phyloP scores from a whole-genome alignment of 1,284 basidiomycete species.

The Malassezia psittaci region DNA sequence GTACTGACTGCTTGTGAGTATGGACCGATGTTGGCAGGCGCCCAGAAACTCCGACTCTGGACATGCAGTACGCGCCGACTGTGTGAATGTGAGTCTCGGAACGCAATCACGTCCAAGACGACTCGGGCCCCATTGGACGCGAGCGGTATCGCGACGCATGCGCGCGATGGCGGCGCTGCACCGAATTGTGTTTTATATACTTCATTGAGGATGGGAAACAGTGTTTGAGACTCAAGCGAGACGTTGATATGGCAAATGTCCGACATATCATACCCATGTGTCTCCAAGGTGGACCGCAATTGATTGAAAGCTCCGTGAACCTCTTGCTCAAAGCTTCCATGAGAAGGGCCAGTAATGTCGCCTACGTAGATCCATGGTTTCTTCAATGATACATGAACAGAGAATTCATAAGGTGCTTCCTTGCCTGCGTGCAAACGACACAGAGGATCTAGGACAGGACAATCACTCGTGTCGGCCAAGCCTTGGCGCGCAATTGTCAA shows the following conservation, averaged over 20 bases:
- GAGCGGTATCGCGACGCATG: conserved; percentile 64
- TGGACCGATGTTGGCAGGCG: conserved; percentile 95
- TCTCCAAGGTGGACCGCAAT: background rate
- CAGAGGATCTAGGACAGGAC: no score
- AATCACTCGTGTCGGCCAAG: background rate
- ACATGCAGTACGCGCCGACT: conserved; percentile 66
- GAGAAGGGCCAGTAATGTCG: background rate
- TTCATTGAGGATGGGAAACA: conserved; percentile 35
- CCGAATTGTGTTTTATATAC: conserved; percentile 75
- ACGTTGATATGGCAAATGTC: conserved; percentile 71
- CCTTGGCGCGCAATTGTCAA: background rate
- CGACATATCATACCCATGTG: conserved; percentile 34
- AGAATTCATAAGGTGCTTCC: background rate
- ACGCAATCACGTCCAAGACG: conserved; percentile 1
- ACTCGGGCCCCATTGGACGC: background rate
- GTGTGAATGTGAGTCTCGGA: conserved; percentile 4
- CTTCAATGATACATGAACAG: background rate
- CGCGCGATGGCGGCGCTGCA: conserved; percentile 78
- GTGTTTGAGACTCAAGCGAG: conserved; percentile 55
- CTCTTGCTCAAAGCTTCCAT: background rate
- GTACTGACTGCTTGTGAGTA: conserved; percentile 87
- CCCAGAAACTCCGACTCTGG: conserved; percentile 93
- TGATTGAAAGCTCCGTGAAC: conserved; percentile 1
- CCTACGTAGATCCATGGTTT: conserved; percentile 6
- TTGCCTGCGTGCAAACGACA: background rate